Evolutionary conservation across 805 yeast species (phyloP).

Genomic region (Priceomyces carsonii): DNA sequence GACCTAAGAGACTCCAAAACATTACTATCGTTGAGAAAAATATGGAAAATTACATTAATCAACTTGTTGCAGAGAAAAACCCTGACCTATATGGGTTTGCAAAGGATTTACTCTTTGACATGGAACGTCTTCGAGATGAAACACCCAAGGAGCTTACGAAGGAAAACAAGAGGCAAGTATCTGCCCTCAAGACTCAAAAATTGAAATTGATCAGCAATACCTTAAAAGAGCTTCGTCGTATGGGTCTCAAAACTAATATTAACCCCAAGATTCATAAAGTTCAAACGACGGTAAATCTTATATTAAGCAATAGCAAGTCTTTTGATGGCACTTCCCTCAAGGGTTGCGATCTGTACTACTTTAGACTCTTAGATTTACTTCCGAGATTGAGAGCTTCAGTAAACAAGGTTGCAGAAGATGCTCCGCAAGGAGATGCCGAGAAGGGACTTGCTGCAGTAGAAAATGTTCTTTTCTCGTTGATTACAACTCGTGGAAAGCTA

Average conservation of each 20-base stretch:
- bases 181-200: conserved; percentile 80
- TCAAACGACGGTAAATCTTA: conserved; percentile 61
- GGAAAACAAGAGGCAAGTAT: conserved; percentile 65
- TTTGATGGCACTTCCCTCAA: conserved; percentile 39
- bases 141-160: conserved; percentile 75
- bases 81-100: conserved; percentile 60
- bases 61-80: conserved; percentile 30
- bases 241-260: conserved; percentile 72
- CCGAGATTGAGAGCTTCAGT: conserved; percentile 76
- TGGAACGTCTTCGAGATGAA: conserved; percentile 65
- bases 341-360: conserved; percentile 54
- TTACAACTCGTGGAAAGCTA: conserved; percentile 54
- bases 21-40: conserved; percentile 51
- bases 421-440: conserved; percentile 71
- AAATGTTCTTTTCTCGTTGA: conserved; percentile 59
- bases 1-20: conserved; percentile 60
- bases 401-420: conserved; percentile 63
- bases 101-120: conserved; percentile 51
- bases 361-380: conserved; percentile 70
- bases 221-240: conserved; percentile 66
- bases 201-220: conserved; percentile 74
- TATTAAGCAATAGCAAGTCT: conserved; percentile 56
- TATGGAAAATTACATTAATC: conserved; percentile 50
- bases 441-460: conserved; percentile 79
- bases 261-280: conserved; percentile 64